Evolutionary conservation across 1,284 basidiomycete species (phyloP).

Genomic region (Ganoderma sinense): DNA sequence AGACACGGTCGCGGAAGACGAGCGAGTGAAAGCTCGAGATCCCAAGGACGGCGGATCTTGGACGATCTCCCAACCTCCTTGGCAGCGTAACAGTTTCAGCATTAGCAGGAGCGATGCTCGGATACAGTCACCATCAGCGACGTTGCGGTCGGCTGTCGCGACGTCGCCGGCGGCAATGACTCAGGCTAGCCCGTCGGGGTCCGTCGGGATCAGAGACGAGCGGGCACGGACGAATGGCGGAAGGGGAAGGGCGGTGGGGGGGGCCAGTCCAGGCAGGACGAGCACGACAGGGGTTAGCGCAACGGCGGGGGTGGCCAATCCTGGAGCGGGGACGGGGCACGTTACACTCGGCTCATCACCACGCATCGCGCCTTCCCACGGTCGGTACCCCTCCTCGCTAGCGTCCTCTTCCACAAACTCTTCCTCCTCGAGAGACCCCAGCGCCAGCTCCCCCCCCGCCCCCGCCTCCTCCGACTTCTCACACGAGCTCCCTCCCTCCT

Average conservation of each 20-base stretch:
- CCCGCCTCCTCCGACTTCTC: slow-evolving; percentile 37
- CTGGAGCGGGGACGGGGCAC: not conserved
- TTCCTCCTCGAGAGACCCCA: slow-evolving; percentile 20
- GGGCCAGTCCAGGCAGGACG: not conserved
- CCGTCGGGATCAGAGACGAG: not conserved
- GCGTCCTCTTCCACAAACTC: slow-evolving; percentile 25
- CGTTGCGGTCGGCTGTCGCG: not conserved
- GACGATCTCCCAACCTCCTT: not conserved
- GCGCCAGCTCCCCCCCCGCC: slow-evolving; percentile 13
- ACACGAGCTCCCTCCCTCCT: slow-evolving; percentile 44
- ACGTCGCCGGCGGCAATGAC: not conserved
- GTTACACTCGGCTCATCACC: slow-evolving; percentile 18
- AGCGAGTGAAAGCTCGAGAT: not conserved
- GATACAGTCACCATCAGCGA: slow-evolving; percentile 13
- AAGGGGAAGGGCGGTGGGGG: not conserved
- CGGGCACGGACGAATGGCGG: not conserved
- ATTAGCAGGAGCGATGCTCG: not conserved
- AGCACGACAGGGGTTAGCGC: not conserved
- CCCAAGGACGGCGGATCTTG: not conserved
- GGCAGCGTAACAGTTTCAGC: slow-evolving; percentile 4
- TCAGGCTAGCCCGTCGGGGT: not conserved
- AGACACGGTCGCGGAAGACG: slow-evolving; percentile 1
- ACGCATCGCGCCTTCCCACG: slow-evolving; percentile 37
- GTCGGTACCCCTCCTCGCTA: slow-evolving; percentile 26
- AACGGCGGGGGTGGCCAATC: slow-evolving; percentile 5